A percentile compares a stretch with the other conserved stretches of the same genome.
phyloP scores from a whole-genome alignment of 306 rosid species.

The Oemleria cerasiformis region DNA sequence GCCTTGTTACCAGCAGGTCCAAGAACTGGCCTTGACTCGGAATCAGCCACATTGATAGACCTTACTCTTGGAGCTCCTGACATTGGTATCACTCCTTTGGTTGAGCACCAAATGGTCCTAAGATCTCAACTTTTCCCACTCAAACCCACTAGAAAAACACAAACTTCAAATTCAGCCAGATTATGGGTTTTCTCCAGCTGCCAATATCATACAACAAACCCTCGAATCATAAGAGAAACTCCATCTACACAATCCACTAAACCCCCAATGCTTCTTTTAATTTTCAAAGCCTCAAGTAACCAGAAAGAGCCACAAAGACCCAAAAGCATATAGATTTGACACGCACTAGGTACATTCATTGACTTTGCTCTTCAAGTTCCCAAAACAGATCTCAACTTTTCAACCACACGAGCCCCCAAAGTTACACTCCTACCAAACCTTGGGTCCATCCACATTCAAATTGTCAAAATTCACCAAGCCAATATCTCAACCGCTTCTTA shows the following conservation, averaged over 20 bases:
- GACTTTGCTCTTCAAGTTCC: constrained; percentile 28
- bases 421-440: constrained; percentile 19
- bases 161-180: constrained; percentile 19
- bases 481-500: constrained; percentile 16
- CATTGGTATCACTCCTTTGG: constrained; percentile 32
- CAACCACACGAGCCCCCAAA: constrained; percentile 26
- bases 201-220: constrained; percentile 20
- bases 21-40: constrained; percentile 67
- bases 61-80: constrained; percentile 79
- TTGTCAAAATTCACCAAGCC: constrained; percentile 18
- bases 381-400: constrained; percentile 53
- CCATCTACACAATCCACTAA: constrained; percentile 27
- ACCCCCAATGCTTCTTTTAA: constrained; percentile 17
- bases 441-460: constrained; percentile 17
- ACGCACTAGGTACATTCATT: constrained; percentile 26
- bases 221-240: constrained; percentile 12
- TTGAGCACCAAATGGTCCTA: constrained; percentile 8
- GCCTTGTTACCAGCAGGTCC: constrained; percentile 74
- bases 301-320: background rate
- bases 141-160: background rate
- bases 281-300: constrained; percentile 27
- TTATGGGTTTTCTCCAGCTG: constrained; percentile 20
- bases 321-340: constrained; percentile 10
- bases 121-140: constrained; percentile 5
- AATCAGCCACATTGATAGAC: constrained; percentile 79